Conservation (phyloP, 176 grass and related monocot genomes). For the Rhynchospora breviuscula region DNA sequence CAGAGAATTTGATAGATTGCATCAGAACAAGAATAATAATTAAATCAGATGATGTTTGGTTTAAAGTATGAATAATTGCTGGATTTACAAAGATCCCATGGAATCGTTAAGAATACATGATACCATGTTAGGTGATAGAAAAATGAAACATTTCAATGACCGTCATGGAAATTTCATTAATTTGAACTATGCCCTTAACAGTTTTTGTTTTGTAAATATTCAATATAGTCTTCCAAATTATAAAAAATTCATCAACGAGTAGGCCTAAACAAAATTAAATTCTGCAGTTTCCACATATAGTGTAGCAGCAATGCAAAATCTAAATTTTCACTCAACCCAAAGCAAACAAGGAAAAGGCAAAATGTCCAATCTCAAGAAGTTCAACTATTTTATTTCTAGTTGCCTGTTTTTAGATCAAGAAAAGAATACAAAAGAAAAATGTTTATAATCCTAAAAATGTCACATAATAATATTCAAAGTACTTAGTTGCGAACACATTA, state of each 20-base stretch:
- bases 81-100: neutral
- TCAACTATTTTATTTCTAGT: neutral
- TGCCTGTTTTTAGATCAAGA: neutral
- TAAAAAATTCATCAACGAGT: neutral
- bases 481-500: neutral
- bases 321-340: neutral
- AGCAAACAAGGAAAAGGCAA: neutral
- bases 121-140: neutral
- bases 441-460: neutral
- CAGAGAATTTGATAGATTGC: neutral
- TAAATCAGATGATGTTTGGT: neutral
- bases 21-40: neutral
- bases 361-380: neutral
- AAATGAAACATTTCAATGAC: neutral
- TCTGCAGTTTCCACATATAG: neutral
- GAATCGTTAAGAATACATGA: neutral
- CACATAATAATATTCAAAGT: neutral
- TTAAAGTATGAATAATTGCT: neutral
- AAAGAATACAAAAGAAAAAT: neutral
- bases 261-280: neutral
- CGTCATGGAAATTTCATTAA: neutral
- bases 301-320: neutral
- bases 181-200: neutral
- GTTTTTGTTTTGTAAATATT: neutral
- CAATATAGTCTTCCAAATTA: neutral